Base-by-base conservation (phyloP, 2,329 filamentous ascomycete genomes). In the Aspergillus sp. region DNA sequence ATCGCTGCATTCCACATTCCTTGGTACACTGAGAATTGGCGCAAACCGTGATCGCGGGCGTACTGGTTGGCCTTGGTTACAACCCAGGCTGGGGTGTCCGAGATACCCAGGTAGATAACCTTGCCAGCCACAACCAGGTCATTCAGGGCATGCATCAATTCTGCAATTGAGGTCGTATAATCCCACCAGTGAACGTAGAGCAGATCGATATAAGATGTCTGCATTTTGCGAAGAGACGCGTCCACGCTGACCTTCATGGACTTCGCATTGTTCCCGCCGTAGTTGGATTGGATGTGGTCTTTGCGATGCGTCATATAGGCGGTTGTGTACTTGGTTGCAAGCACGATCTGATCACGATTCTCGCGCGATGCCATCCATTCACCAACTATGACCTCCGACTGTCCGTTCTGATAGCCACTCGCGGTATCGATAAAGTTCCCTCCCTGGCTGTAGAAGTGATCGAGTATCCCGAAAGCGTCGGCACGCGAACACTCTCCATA, bases 21-120 rank as follows among this genome's bases (percentile, higher is more conserved):
- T 73, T 90, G 87, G 69, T 90, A 91, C n/a, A 91, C 83, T 20
- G 79, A 82, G 75, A 93, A 93, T 39, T 83, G 87, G 0, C 85
- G 84, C n/a, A 91, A 78, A 3, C 87, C 88, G 60, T 91, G 84
- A 62, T 85, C 81, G 24, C 87, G 83, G 4, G 90, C 90, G 69
- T 92, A 74, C 74, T 80, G 68, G 56, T 83, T 82, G 0, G 79
- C 79, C 56, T 80, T 80, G 54, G 70, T 71, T 1, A 82, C 80
- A 1, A 82, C 66, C 88, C 88, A 91, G 4, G 89, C 88, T 0
- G 88, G 89, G 0, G 86, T 86, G 66, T 91, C 87, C 26, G 82
- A 86, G 68, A 90, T 81, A 3, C 89, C 89, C 0, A 91, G 78
- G 64, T 90, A 90, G 12, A 87, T 75, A 0, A 90, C 86, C 66